Evolutionary conservation across 192 early-diverging fungal genomes (phyloP).

Genomic region (Backusella liffmaniae): DNA sequence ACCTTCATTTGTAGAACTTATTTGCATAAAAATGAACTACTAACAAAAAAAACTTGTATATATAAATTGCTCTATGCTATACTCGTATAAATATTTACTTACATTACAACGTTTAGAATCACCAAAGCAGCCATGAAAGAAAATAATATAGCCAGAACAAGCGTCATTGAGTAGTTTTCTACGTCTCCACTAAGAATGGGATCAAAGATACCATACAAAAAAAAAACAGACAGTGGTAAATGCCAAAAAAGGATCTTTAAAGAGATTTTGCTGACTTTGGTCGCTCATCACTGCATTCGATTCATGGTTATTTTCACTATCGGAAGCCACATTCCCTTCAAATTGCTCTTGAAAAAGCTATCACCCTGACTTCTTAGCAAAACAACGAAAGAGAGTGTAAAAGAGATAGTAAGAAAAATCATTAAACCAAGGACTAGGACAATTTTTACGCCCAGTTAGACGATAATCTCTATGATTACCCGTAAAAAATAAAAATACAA

Average conservation of each 20-base stretch:
- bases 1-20: too few species aligned
- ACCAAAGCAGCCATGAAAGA: slow-evolving; percentile 2
- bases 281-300: background rate
- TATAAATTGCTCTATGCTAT: too few species aligned
- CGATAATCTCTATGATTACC: background rate
- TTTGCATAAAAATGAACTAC: too few species aligned
- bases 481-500: too few species aligned
- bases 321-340: background rate
- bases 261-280: background rate
- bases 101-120: background rate
- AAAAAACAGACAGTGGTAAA: slow-evolving; percentile 1
- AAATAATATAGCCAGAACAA: background rate
- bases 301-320: background rate
- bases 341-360: background rate
- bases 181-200: background rate
- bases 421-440: background rate
- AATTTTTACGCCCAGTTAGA: background rate
- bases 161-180: background rate
- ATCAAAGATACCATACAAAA: slow-evolving; percentile 14
- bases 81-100: background rate
- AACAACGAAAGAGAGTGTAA: slow-evolving; percentile 2
- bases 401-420: background rate
- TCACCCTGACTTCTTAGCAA: background rate
- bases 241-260: background rate
- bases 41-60: too few species aligned